Base-by-base conservation (phyloP, 1,284 basidiomycete species). In the Fomitopsis pinicola region DNA sequence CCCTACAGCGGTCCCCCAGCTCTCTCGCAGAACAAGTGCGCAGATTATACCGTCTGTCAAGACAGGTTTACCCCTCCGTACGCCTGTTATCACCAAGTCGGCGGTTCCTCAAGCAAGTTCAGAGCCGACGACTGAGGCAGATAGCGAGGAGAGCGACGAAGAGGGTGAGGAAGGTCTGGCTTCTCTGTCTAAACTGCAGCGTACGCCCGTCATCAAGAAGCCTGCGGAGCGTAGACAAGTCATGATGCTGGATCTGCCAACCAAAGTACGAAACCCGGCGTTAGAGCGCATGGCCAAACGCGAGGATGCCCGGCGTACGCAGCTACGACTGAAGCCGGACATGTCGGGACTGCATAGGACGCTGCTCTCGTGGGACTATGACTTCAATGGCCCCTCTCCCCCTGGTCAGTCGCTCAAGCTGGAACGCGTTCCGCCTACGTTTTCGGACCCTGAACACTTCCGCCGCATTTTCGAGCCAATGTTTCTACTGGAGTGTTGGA, bases 401-500 rank as follows among this genome's bases (percentile, higher is more conserved):
- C 87, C 89, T 0, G 69, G 75, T 12, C 72, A 73, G 4, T 73
- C 72, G 35, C 67, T 74, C 15, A 66, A 71, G 8, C 69, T 82
- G 35, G 64, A 69, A 7, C 75, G 73, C 4, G 81, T 97, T 4
- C 91, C 91, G 0, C 82, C 86, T 55, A 77, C 74, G 7, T 98
- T 98, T 72, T 68, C 69, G 2, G 82, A 84, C 61, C 83, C 87
- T 58, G 72, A 78, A 5, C 84, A 95, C 36, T 99, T 97, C 74
- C 82, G 85, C 45, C 77, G 78, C 30, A 79, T 89, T 30, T 95
- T 97, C 70, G 87, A 94, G 66, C 95, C 97, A 1, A 80, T 99
- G n/a, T 79, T 98, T 28, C 77, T 96, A 36, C 81, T 94, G 62
- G 97, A 99, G 75, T 89, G 92, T 64, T 98, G 97, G 96, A 87